Base-by-base conservation (phyloP, 768 basidiomycete genomes). In the Auricularia auricula-judae region DNA sequence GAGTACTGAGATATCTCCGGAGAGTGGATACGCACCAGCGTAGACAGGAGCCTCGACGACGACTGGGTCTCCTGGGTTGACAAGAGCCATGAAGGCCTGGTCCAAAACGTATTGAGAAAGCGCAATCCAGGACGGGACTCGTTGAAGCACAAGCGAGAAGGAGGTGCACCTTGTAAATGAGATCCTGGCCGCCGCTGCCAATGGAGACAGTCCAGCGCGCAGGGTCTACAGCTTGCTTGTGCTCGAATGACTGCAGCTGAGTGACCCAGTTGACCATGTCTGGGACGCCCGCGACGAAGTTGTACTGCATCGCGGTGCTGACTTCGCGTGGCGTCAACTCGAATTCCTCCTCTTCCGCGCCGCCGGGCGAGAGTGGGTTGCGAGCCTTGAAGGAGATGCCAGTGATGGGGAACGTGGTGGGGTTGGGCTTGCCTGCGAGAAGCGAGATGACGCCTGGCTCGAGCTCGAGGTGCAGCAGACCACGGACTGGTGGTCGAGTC, bases 381-480 rank as follows among this genome's bases (percentile, higher is more conserved):
- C 62, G 65, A 3, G 85, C 80, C 1, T 79, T 83, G 73, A 91
- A 85, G 64, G 82, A 86, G 68, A 98, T 77, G 0, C 87, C 86
- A 2, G 86, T 85, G 77, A 98, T 91, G 1, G 96, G 96, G 77
- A 98, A 98, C 21, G 91, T 89, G n/a, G 81, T 78, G 7, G 86
- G 81, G 71, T 96, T 95, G 4, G 96, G 96, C 74, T 95, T 93
- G 34, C 96, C 96, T 0, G 93, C 94, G 5, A 95, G 83, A 36
- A 94, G 73, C 3, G 88, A 91, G 64, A 94, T 86, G 43, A 91
- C 72, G 0, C 90, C 90, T 0, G 93, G 92, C 0, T 77, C 81
- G 23, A 80, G 80, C 74, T 98, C 96, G 34, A 94, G 79, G 0
- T 86, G 91, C 65, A 85, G 81, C n/a, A 96, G 80, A 14, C 85